phyloP scores from a whole-genome alignment of 75 land plant species.

The Pinus taeda region DNA sequence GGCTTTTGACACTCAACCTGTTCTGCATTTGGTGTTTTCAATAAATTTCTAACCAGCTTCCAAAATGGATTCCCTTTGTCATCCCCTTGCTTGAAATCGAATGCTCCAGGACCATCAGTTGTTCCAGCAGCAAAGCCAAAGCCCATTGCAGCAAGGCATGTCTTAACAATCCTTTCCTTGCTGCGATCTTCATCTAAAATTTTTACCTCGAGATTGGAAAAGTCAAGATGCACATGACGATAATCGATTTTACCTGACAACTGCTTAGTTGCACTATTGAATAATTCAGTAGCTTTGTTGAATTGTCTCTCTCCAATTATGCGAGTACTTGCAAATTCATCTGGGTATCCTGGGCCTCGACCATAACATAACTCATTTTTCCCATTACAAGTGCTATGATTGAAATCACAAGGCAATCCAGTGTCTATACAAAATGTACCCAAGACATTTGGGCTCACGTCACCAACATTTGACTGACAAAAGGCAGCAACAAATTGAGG shows the following conservation, averaged over 20 bases:
- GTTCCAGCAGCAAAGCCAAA: slow-evolving; percentile 89
- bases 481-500: slow-evolving; percentile 90
- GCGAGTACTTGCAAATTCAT: slow-evolving; percentile 71
- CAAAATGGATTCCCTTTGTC: slow-evolving; percentile 62
- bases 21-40: slow-evolving; percentile 47
- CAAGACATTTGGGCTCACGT: slow-evolving; percentile 90
- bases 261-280: slow-evolving; percentile 44
- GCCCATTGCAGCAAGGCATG: slow-evolving; percentile 85
- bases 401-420: slow-evolving; percentile 93
- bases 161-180: slow-evolving; percentile 25
- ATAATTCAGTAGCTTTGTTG: slow-evolving; percentile 45
- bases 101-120: slow-evolving; percentile 85
- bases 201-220: slow-evolving; percentile 46
- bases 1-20: slow-evolving; percentile 79
- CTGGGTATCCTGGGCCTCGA: slow-evolving; percentile 96
- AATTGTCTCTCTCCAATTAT: slow-evolving; percentile 72
- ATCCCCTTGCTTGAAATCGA: slow-evolving; percentile 77
- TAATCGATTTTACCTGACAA: slow-evolving; percentile 65
- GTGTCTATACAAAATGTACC: slow-evolving; percentile 94
- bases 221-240: slow-evolving; percentile 61
- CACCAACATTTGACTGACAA: slow-evolving; percentile 97
- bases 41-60: slow-evolving; percentile 46
- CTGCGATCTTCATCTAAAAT: slow-evolving; percentile 12
- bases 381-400: slow-evolving; percentile 98
- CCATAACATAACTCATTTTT: slow-evolving; percentile 94